A percentile compares a stretch with the other conserved stretches of the same genome.
These are phyloP conservation scores for Candida endomychidarum DNA, from an alignment of 805 yeast genomes.

Conservation along the genomic window DNA sequence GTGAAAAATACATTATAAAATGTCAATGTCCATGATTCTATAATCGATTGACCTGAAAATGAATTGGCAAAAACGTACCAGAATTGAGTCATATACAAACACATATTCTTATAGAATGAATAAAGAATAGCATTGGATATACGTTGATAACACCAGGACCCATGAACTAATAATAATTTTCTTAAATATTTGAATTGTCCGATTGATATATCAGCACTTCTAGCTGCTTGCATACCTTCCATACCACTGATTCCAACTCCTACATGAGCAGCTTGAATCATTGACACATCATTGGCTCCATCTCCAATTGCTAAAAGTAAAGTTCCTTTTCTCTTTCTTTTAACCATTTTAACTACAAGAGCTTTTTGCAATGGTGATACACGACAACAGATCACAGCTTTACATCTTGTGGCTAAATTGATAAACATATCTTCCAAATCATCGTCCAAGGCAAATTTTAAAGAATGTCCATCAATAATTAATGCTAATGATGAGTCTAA, in stretches of 20 bases:
- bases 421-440: slow-evolving; percentile 77
- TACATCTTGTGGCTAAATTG: slow-evolving; percentile 80
- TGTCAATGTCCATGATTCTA: slow-evolving; percentile 97
- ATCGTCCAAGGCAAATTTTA: slow-evolving; percentile 80
- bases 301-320: slow-evolving; percentile 91
- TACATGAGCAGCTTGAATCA: slow-evolving; percentile 99
- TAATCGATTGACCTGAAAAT: slow-evolving; percentile 91
- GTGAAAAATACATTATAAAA: slow-evolving; percentile 93
- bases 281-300: slow-evolving; percentile 98
- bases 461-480: slow-evolving; percentile 90
- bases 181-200: slow-evolving; percentile 90
- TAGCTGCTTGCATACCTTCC: slow-evolving; percentile 99
- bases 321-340: slow-evolving; percentile 69
- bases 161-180: slow-evolving; percentile 87
- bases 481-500: slow-evolving; percentile 73
- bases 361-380: slow-evolving; percentile 98
- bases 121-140: slow-evolving; percentile 89
- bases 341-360: slow-evolving; percentile 90
- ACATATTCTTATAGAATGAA: slow-evolving; percentile 93
- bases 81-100: slow-evolving; percentile 95
- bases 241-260: slow-evolving; percentile 99
- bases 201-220: slow-evolving; percentile 96
- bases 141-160: slow-evolving; percentile 97
- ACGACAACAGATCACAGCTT: slow-evolving; percentile 96
- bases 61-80: slow-evolving; percentile 95